Percentiles rank a stretch among this genome's conserved stretches.
These are phyloP conservation scores for Fusarium phyllophilum DNA, from an alignment of 2,329 filamentous ascomycete genomes.

Conservation along the genomic window DNA sequence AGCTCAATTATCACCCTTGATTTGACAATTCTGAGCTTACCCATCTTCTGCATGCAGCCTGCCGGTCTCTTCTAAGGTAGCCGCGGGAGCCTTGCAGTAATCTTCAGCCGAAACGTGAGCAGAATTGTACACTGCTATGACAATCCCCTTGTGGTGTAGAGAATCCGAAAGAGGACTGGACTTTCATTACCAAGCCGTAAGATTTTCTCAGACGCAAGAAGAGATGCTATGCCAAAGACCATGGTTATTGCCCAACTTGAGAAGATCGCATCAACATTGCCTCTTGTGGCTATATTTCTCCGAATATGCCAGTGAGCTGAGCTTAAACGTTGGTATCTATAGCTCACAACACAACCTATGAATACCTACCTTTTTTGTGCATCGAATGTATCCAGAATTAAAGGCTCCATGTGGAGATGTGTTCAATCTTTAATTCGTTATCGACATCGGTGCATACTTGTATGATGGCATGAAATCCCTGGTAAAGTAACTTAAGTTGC, in stretches of 20 bases:
- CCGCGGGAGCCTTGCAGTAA: neutral
- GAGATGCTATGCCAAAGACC: neutral
- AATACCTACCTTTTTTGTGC: neutral
- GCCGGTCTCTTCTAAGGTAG: neutral
- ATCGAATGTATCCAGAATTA: neutral
- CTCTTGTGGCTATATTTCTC: neutral
- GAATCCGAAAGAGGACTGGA: neutral
- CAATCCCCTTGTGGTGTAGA: neutral
- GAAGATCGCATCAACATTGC: neutral
- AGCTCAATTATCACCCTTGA: neutral
- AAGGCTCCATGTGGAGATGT: neutral
- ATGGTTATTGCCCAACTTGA: neutral
- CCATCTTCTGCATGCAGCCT: constrained; percentile 1
- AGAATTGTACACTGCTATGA: neutral
- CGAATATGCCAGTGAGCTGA: neutral
- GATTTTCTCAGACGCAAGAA: neutral
- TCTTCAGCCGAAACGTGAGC: neutral
- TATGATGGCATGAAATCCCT: neutral
- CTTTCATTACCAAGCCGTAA: neutral
- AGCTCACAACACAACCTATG: neutral
- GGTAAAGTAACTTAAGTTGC: neutral
- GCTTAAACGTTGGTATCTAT: neutral
- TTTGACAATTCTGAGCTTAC: constrained; percentile 3
- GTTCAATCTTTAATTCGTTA: neutral
- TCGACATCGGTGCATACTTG: neutral